Percentiles rank a stretch among this genome's conserved stretches.
These are phyloP conservation scores for Trametes polyzona DNA, from an alignment of 1,284 basidiomycete species.

Conservation along the genomic window DNA sequence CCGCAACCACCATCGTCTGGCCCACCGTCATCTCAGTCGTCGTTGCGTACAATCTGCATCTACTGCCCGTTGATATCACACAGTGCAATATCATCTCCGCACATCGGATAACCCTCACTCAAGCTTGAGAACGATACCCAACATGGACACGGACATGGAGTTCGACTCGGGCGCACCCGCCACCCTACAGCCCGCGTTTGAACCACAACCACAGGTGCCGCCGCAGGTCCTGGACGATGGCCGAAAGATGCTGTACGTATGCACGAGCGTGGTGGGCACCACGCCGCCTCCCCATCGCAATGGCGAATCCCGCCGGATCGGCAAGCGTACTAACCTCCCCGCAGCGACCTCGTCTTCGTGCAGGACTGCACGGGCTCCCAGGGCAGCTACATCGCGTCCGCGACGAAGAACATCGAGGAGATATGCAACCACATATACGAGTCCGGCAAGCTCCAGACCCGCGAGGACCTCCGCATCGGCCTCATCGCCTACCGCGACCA, in stretches of 20 bases:
- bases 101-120: constrained; percentile 12
- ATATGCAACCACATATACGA: constrained; percentile 97
- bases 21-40: no score
- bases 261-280: not conserved
- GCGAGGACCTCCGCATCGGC: constrained; percentile 89
- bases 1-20: constrained; percentile 27
- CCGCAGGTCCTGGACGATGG: constrained; percentile 38
- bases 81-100: not conserved
- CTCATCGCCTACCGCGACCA: constrained; percentile 93
- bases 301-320: not conserved
- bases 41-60: not conserved
- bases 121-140: constrained; percentile 16
- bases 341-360: constrained; percentile 85
- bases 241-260: constrained; percentile 76
- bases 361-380: constrained; percentile 93
- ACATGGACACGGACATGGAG: constrained; percentile 82
- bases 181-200: constrained; percentile 40
- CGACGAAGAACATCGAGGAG: constrained; percentile 97
- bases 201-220: constrained; percentile 41
- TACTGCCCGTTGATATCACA: not conserved
- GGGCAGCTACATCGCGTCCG: constrained; percentile 83
- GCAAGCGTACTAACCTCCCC: constrained; percentile 12
- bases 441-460: constrained; percentile 86
- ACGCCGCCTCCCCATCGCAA: not conserved
- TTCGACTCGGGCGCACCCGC: constrained; percentile 49